Evolutionary conservation across 352 stramenopile species (phyloP).

Genomic region (Lagenidium giganteum): DNA sequence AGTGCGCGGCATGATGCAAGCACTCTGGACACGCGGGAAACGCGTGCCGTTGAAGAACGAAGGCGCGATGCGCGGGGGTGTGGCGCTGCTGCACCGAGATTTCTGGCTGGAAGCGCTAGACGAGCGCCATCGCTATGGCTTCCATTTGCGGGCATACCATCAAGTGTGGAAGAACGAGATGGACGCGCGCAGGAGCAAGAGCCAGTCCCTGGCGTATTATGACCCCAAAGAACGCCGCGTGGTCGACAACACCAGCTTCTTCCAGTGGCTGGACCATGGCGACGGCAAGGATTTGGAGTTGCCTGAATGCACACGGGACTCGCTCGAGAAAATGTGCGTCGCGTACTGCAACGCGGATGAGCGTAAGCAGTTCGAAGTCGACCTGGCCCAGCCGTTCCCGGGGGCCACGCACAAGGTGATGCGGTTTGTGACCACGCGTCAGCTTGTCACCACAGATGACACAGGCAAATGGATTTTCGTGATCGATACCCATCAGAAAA

Average conservation of each 20-base stretch:
- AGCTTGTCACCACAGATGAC: conserved; percentile 47
- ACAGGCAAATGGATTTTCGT: conserved; percentile 80
- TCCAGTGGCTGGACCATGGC: conserved; percentile 68
- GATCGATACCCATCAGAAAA: conserved; percentile 19
- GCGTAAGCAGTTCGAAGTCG: conserved; percentile 35
- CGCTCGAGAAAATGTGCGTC: conserved; percentile 37
- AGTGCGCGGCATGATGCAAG: too few species aligned
- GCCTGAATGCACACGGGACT: conserved; percentile 43
- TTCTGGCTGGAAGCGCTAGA: conserved; percentile 78
- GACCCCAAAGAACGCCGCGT: conserved; percentile 13
- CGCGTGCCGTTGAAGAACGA: too few species aligned
- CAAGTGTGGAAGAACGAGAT: conserved; percentile 53
- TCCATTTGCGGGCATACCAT: conserved; percentile 64
- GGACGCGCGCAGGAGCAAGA: not conserved
- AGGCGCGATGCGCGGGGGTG: too few species aligned
- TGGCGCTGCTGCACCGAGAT: conserved; percentile 56
- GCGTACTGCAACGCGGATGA: conserved; percentile 43
- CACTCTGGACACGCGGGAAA: too few species aligned
- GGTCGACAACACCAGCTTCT: too few species aligned
- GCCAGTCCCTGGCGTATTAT: not conserved
- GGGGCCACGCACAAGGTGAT: conserved; percentile 8
- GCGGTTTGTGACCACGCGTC: conserved; percentile 26
- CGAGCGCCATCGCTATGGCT: conserved; percentile 66
- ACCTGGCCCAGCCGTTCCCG: conserved; percentile 17
- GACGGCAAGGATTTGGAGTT: conserved; percentile 34